A percentile compares a stretch with the other conserved stretches of the same genome.
Evolutionary conservation across 345 rosid species (phyloP).

Genomic region (Carallia brachiata): DNA sequence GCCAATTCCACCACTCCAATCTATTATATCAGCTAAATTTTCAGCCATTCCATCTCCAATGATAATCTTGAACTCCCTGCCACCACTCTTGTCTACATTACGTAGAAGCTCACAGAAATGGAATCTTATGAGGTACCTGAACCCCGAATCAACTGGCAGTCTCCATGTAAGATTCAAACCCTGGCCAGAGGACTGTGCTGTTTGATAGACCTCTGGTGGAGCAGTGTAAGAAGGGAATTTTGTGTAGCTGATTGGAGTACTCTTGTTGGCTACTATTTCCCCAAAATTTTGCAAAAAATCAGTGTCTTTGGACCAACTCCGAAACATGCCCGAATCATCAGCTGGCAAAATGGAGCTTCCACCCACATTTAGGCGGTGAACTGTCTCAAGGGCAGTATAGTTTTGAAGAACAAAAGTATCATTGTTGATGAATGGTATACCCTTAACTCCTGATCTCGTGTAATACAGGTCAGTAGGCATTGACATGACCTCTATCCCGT

Average conservation of each 20-base stretch:
- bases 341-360: background rate
- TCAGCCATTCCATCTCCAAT: background rate
- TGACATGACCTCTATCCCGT: background rate
- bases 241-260: background rate
- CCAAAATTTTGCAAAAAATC: background rate
- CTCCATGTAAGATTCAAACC: slow-evolving; percentile 1
- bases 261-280: background rate
- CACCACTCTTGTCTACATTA: background rate
- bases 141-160: slow-evolving; percentile 1
- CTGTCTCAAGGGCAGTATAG: background rate
- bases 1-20: background rate
- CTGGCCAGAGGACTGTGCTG: background rate
- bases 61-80: background rate
- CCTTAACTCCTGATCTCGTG: background rate
- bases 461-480: background rate
- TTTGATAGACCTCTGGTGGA: slow-evolving; percentile 3
- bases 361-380: background rate
- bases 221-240: background rate
- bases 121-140: background rate
- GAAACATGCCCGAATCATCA: background rate
- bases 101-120: background rate
- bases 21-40: background rate
- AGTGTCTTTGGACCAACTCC: background rate
- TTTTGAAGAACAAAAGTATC: background rate
- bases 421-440: background rate